phyloP scores from a whole-genome alignment of 2,329 filamentous ascomycete species.

The Pestalotiopsis fici region DNA sequence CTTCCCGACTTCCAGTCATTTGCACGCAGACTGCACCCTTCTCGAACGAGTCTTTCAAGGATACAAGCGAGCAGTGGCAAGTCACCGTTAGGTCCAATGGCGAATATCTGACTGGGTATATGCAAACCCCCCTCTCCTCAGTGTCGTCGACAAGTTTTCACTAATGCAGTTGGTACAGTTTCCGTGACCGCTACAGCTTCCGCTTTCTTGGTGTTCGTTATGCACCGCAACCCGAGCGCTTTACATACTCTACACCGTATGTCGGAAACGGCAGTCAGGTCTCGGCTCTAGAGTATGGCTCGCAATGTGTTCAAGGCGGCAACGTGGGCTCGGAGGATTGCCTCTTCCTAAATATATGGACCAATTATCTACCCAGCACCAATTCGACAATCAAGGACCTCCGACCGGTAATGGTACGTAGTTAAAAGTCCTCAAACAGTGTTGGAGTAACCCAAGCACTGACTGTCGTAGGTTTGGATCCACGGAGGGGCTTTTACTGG shows the following conservation, averaged over 20 bases:
- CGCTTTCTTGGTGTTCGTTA: constrained; percentile 53
- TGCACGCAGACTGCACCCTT: constrained; percentile 45
- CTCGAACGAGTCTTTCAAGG: constrained; percentile 31
- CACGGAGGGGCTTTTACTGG: constrained; percentile 57
- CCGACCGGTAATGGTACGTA: constrained; percentile 33
- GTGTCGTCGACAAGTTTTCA: not conserved
- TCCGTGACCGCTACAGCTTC: constrained; percentile 34
- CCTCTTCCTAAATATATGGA: constrained; percentile 47
- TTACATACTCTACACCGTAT: constrained; percentile 43
- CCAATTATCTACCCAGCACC: constrained; percentile 36
- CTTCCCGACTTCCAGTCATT: constrained; percentile 32
- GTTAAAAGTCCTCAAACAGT: too few relatives aligned
- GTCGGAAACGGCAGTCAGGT: constrained; percentile 29
- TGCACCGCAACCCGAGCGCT: constrained; percentile 42
- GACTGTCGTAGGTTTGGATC: constrained; percentile 30
- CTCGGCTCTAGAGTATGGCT: constrained; percentile 36
- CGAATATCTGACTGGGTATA: constrained; percentile 36
- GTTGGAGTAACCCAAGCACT: too few relatives aligned
- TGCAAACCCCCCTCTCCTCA: not conserved
- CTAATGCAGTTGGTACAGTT: constrained; percentile 13
- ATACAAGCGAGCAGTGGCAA: constrained; percentile 35
- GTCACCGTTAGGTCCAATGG: constrained; percentile 38
- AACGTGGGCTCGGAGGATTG: constrained; percentile 44
- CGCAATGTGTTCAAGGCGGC: constrained; percentile 38
- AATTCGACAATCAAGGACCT: constrained; percentile 22